Evolutionary conservation across 176 grass and related monocot genomes (phyloP), one percentile per base, ranked within the genome.

Genomic region (Oryza coarctata): DNA sequence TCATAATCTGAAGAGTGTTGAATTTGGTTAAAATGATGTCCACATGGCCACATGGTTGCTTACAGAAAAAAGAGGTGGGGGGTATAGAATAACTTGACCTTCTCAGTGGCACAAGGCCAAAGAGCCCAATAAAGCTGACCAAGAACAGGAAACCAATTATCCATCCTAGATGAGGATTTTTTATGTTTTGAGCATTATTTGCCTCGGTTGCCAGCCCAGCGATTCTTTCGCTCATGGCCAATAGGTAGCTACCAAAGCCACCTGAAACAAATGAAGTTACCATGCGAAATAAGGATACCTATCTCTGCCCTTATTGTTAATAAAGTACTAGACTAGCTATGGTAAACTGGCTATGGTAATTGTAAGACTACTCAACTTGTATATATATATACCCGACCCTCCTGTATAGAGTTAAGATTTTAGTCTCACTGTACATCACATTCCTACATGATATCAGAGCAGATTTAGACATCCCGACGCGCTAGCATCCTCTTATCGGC

Each of bases 91-190:
- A 36, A 45, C 35, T n/a, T 43, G 9, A 90, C 88, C 88, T 90
- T 73, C 88, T 86, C 45, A 90, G 40, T 12, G 74, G 83, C 12
- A 86, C 88, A 41, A 90, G 79, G 8, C 83, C 88, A 45, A 90
- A 90, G 61, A 90, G 88, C 18, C 88, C 88, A 66, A 90, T 77
- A 73, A 86, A 90, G 74, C 88, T 90, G 29, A 90, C 83, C 9
- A 90, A 67, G 7, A 90, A 82, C 1, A 90, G 79, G 70, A 90
- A 90, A 17, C 88, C 88, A 52, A 87, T 87, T 77, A 87, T 90
- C 88, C 84, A 90, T 44, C 84, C 80, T 50, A 90, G 75, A 3
- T 83, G 60, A 0, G 63, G 88, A 61, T 83, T 70, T 55, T 87
- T 90, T 1, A 83, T 82, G 55, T 83, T 84, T 79, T 84, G 71